Base-by-base conservation (phyloP, 1,284 basidiomycete species). In the Cryptococcus maquisensis region DNA sequence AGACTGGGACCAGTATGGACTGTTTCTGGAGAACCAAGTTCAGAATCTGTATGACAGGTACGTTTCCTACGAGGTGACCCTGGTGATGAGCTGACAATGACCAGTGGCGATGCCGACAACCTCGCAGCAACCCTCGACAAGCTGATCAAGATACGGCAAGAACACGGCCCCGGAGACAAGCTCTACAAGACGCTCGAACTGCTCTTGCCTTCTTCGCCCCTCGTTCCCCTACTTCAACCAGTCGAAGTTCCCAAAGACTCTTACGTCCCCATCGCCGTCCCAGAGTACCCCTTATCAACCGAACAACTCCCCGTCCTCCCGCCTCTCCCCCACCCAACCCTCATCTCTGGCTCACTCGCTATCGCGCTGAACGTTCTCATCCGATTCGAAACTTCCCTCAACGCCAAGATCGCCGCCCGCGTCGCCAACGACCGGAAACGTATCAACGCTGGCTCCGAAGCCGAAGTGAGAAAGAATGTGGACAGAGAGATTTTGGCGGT, bases 71-170 rank as follows among this genome's bases (percentile, higher is more conserved):
- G 26, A 16, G 10, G 7, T 2, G 9, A 9, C 21, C 35, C 16
- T 4, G 10, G 16, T 21, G 44, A 13, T 32, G 44, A 18, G 43
- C 47, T 50, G 49, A 54, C 61, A 16, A n/a, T 16, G 16, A 18
- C 8, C 32, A 93, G 90, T 4, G 78, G 83, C 35, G 91, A 98
- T 69, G 82, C 82, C 0, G 79, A 79, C 8, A 94, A 89, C 73
- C 88, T 86, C 61, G 90, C 88, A 0, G 87, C 90, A 65, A 78
- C 80, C 0, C 71, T 95, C 41, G 88, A 93, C 68, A 88, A 86
- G 61, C 77, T 90, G 38, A 75, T 96, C n/a, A 80, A 84, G 2
- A 67, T 85, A 2, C 81, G 83, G 24, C 79, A 84, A 16, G 77
- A 82, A 46, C 79, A 84, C 56, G 88, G 87, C 0, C 81, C 81